Percentiles rank a stretch among this genome's conserved stretches.
Conservation (phyloP, 306 rosid species). For the Quercus aquifolioides region DNA sequence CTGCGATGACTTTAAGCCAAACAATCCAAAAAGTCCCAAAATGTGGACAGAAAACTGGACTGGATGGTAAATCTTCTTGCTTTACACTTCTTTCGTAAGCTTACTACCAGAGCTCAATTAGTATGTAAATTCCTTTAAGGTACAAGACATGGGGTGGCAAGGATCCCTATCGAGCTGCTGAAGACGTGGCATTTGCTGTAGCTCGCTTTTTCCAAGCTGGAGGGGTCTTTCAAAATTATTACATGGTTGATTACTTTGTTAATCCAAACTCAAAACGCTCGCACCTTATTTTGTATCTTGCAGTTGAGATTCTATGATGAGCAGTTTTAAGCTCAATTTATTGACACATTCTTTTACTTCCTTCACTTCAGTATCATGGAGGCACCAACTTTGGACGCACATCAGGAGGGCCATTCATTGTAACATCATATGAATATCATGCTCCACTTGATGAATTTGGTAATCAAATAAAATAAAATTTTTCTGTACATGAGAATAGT, state of each 20-base stretch:
- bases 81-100: neutral
- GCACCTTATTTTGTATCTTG: too few species aligned
- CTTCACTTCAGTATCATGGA: conserved; percentile 23
- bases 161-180: conserved; percentile 20
- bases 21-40: conserved; percentile 19
- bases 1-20: conserved; percentile 20
- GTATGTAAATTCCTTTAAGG: neutral
- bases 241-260: neutral
- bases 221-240: conserved; percentile 23
- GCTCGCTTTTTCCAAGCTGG: conserved; percentile 19
- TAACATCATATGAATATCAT: conserved; percentile 28
- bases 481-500: too few species aligned
- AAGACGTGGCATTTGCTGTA: conserved; percentile 22
- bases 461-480: neutral
- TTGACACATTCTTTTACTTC: neutral
- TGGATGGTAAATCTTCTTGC: conserved; percentile 1
- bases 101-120: neutral
- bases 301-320: neutral
- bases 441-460: conserved; percentile 41
- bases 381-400: conserved; percentile 36
- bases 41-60: conserved; percentile 37
- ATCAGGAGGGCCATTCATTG: conserved; percentile 17
- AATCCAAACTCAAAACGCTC: too few species aligned
- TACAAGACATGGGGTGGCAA: conserved; percentile 17
- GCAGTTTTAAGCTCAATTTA: neutral